phyloP scores from a whole-genome alignment of 2,329 filamentous ascomycete genomes.

The Venturia aucupariae region DNA sequence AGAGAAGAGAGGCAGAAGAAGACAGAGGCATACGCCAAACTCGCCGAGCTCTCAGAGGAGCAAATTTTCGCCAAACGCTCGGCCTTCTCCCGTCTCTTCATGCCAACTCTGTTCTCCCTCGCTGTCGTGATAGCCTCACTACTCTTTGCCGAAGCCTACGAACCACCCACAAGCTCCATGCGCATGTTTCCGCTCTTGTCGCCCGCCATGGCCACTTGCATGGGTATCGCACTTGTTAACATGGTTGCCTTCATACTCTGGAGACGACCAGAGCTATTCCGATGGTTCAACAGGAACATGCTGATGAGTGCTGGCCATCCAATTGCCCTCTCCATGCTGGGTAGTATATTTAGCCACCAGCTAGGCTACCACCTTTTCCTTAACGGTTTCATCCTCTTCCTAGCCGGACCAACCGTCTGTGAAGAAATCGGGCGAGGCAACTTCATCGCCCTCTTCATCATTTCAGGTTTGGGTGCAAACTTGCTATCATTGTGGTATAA shows the following conservation, averaged over 20 bases:
- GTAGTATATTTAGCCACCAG: constrained; percentile 54
- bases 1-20: background rate
- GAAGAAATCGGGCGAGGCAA: constrained; percentile 60
- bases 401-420: constrained; percentile 14
- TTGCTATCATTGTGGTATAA: constrained; percentile 46
- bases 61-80: background rate
- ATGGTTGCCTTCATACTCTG: constrained; percentile 44
- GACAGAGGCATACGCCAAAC: background rate
- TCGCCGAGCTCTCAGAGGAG: background rate
- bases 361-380: background rate
- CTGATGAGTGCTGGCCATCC: constrained; percentile 54
- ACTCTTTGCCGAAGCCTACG: constrained; percentile 26
- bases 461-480: constrained; percentile 49
- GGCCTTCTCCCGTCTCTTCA: constrained; percentile 25
- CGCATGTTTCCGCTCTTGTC: constrained; percentile 38
- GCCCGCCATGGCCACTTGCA: constrained; percentile 50
- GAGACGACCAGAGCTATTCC: constrained; percentile 50
- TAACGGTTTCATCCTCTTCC: background rate
- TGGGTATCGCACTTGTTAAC: constrained; percentile 46
- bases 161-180: constrained; percentile 22
- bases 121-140: constrained; percentile 20
- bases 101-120: constrained; percentile 28
- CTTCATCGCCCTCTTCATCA: constrained; percentile 59
- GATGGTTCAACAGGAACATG: constrained; percentile 20
- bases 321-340: constrained; percentile 44